These are phyloP conservation scores for Pistacia integerrima DNA, from an alignment of 345 rosid species.

Conservation along the genomic window DNA sequence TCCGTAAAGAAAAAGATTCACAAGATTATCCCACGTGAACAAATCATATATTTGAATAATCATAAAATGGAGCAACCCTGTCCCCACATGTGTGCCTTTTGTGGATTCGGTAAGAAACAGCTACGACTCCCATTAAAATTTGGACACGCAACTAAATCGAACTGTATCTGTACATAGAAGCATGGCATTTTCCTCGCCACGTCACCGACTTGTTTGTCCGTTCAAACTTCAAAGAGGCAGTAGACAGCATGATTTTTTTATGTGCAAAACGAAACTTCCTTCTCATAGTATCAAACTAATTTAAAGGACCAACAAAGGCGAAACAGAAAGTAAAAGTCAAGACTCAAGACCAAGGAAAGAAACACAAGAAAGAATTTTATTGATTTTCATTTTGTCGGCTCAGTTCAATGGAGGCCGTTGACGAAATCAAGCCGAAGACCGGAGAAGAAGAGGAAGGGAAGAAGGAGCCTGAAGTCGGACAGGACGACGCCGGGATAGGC, in stretches of 20 bases:
- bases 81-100: too few relatives aligned
- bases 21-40: too few relatives aligned
- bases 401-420: constrained; percentile 13
- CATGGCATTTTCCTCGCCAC: too few relatives aligned
- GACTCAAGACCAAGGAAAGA: background rate
- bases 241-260: background rate
- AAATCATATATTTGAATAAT: too few relatives aligned
- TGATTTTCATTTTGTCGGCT: background rate
- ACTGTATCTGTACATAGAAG: too few relatives aligned
- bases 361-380: background rate
- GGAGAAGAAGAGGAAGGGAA: constrained; percentile 29
- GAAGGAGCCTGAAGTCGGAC: constrained; percentile 18
- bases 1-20: too few relatives aligned
- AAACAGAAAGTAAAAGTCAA: background rate
- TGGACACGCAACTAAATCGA: too few relatives aligned
- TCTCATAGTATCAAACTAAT: background rate
- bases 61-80: too few relatives aligned
- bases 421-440: constrained; percentile 15
- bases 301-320: background rate
- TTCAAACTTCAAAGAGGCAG: background rate
- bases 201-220: too few relatives aligned
- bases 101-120: too few relatives aligned
- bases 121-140: too few relatives aligned
- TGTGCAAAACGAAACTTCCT: background rate
- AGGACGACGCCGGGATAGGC: constrained; percentile 21